Base-by-base conservation (phyloP, 306 rosid genomes). In the Cyclanthera cordifolia region DNA sequence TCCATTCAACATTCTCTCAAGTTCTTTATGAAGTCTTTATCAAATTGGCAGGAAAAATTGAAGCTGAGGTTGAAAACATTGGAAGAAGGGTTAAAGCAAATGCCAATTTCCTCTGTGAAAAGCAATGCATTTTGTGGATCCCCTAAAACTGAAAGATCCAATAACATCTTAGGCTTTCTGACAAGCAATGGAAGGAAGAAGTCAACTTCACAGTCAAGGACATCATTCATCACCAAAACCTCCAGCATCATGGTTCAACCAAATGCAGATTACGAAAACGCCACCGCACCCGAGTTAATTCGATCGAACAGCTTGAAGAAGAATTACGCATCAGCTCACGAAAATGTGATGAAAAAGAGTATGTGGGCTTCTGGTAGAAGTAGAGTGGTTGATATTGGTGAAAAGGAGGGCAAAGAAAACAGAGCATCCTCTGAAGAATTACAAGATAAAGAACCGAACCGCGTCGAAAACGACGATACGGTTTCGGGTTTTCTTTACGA, bases 401-500 rank as follows among this genome's bases (percentile, higher is more conserved):
- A 87, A 77, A 89, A 87, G 70, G 93, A 89, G 78, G 83, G 72
- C 56, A 28, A 70, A 21, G 68, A 77, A 17, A 67, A 51, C 69
- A 53, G 61, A n/a, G 75, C 66, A 48, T 77, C 52, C 68, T 61
- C 78, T 16, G 77, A 56, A 19, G 79, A 80, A 52, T 39, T 67
- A 77, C 67, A 64, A 52, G 58, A 59, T 78, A 77, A 78, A 71
- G 75, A 13, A 46, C 11, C 73, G 39, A 63, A 61, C 54, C 83
- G 65, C 53, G 58, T 75, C 46, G 75, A 79, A 8, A 73, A 50
- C 34, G 78, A 85, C 65, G 98, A 89, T 72, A 27, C 77, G 67
- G 88, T 93, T 53, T 93, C 99, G 2, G 96, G 99, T 34, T 93
- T 86, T 81, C 85, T 93, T 66, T 90, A 89, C 60, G 99, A 93